Base-by-base conservation (phyloP, 2,329 filamentous ascomycete genomes). In the Triangularia verruculosa region DNA sequence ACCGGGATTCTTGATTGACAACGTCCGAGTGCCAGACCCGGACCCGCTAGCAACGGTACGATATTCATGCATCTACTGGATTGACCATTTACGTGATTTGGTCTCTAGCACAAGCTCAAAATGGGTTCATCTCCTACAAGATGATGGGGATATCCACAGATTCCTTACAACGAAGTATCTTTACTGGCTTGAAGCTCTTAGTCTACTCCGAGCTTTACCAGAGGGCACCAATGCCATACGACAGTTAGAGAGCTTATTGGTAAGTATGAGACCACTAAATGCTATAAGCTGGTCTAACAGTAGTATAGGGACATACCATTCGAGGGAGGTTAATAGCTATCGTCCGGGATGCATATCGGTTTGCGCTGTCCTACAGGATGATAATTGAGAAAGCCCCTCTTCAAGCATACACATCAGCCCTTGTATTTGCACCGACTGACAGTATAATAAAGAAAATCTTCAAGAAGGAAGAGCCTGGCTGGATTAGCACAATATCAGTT, bases 371-470 rank as follows among this genome's bases (percentile, higher is more conserved):
- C 30, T 52, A 58, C 43, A 59, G 55, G 39, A 55, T 34, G 58
- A 24, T 58, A 61, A 63, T 70, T 15, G 63, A 70, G 61, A 27
- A 64, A 11, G 34, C 25, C 25, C 67, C 67, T 39, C 67, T 70
- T 61, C 64, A 70, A 47, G 61, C 39, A 24, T 70, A 70, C 53
- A 24, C 62, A 25, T 63, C 63, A 58, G 67, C 65, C 8, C 64
- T 68, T 39, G 22, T 68, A 60, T 70, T 70, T 24, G 43, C 24
- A 25, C 66, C 68, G 20, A 51, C 56, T 15, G 1, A 51, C 15
- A 65, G 62, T 24, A 24, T 69, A 12, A 54, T 56, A 47, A 67
- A 59, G 57, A 47, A 25, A 3, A 20, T 22, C 3, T 69, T 65
- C 27, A 53, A 51, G 28, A 12, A 22, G n/a, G 66, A 69, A 56